Base-by-base conservation (phyloP, 2,329 filamentous ascomycete species). In the Fusarium torreyae region DNA sequence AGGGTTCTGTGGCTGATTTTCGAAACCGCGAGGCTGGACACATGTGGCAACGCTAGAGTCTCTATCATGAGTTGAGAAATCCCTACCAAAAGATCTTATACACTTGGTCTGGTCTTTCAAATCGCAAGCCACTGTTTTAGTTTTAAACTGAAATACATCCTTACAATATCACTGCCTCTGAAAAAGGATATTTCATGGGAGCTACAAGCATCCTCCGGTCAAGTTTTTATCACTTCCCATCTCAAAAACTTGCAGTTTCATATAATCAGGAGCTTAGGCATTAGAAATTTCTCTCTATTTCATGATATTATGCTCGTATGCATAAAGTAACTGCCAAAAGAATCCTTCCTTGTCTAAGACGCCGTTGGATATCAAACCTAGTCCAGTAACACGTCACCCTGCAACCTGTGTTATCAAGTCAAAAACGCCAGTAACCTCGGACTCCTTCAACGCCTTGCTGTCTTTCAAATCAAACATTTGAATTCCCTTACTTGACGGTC, bases 391-490 rank as follows among this genome's bases (percentile, higher is more conserved):
- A 52, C 54, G 34, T 60, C n/a, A n/a, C 36, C 42, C 18, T 20
- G 4, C n/a, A n/a, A 31, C 42, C 18, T 20, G 4, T 48, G 26
- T 33, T 60, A 66, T 48, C 15, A 26, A 42, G 5, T 36, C 28
- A 49, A 49, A 53, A 33, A 63, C 26, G 2, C 14, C 22, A 15
- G 34, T 39, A 26, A 69, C 57, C 28, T 54, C 48, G 10, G 51
- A 18, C 33, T 66, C 56, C 14, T 44, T 22, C 18, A 69, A 31
- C 33, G 40, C 38, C 45, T 57, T 43, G 11, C n/a, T 42, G 13
- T 34, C 51, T 1, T 28, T 33, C 24, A 71, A 49, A 57, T 73
- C 58, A 50, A 71, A 67, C 58, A 72, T 71, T 11, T 50, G 51
- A 33, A 72, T 72, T 4, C 70, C 70, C 20, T 58, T 45, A n/a